A percentile compares a stretch with the other conserved stretches of the same genome.
These are phyloP conservation scores for Geranomyces variabilis DNA, from an alignment of 192 early-diverging fungal species.

Conservation along the genomic window DNA sequence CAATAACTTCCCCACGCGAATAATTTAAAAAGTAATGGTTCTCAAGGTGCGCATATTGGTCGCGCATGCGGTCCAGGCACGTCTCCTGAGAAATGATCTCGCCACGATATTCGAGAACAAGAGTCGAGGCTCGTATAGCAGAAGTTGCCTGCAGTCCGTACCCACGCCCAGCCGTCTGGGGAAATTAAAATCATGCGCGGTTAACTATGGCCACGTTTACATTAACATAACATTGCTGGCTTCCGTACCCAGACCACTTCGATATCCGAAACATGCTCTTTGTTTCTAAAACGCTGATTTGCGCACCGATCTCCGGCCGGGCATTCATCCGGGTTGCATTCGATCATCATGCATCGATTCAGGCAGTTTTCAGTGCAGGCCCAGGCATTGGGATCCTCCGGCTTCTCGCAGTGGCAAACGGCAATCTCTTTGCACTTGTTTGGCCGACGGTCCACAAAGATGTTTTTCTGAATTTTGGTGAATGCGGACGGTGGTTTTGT, in stretches of 20 bases:
- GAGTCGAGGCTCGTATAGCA: constrained; percentile 55
- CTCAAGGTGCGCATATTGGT: constrained; percentile 62
- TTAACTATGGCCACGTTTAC: too few species aligned
- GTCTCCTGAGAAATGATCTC: constrained; percentile 73
- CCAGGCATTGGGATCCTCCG: constrained; percentile 49
- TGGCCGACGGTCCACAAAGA: constrained; percentile 76
- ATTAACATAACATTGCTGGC: too few species aligned
- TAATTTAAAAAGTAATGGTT: constrained; percentile 85
- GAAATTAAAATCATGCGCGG: constrained; percentile 41
- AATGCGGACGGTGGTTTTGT: constrained; percentile 51
- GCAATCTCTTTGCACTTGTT: constrained; percentile 49
- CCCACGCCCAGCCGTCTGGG: constrained; percentile 62
- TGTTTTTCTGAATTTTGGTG: constrained; percentile 62
- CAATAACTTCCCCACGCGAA: constrained; percentile 73
- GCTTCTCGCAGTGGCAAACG: constrained; percentile 64
- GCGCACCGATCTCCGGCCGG: constrained; percentile 70
- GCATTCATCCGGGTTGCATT: constrained; percentile 69
- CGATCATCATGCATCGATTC: constrained; percentile 76
- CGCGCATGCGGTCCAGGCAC: constrained; percentile 74
- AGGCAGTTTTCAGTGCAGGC: constrained; percentile 75
- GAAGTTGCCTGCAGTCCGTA: constrained; percentile 67
- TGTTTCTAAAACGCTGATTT: constrained; percentile 75
- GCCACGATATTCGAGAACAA: constrained; percentile 83
- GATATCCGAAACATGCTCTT: constrained; percentile 53
- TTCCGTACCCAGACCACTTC: constrained; percentile 66